These are phyloP conservation scores for Backusella parvicylindrica DNA, from an alignment of 192 early-diverging fungal genomes.

Conservation along the genomic window DNA sequence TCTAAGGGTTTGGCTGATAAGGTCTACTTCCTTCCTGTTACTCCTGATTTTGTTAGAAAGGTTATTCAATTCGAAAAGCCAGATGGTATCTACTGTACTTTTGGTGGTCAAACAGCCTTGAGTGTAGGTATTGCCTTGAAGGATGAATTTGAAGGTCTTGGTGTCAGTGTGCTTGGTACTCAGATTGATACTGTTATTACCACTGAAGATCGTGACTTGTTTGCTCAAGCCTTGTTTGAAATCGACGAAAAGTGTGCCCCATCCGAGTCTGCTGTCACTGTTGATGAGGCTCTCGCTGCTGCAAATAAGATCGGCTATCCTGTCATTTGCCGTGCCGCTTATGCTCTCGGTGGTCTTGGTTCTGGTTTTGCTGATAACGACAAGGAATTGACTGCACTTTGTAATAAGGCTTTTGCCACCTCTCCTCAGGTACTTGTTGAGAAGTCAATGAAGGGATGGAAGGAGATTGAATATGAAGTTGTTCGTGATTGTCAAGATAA, in stretches of 20 bases:
- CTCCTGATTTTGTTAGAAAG: conserved; percentile 91
- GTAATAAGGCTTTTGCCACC: conserved; percentile 84
- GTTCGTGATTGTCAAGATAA: conserved; percentile 94
- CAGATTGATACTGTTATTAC: conserved; percentile 95
- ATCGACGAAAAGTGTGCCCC: conserved; percentile 93
- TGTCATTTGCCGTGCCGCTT: conserved; percentile 94
- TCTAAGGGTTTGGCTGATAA: conserved; percentile 96
- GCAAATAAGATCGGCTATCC: conserved; percentile 91
- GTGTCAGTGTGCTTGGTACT: conserved; percentile 93
- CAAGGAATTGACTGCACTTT: conserved; percentile 74
- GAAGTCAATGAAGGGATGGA: conserved; percentile 99
- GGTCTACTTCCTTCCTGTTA: conserved; percentile 97
- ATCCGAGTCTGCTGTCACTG: conserved; percentile 74
- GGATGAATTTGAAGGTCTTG: conserved; percentile 86
- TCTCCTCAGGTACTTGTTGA: conserved; percentile 94
- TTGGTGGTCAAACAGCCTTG: conserved; percentile 98
- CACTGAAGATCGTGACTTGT: conserved; percentile 96
- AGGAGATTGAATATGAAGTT: conserved; percentile 99
- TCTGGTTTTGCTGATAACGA: conserved; percentile 95
- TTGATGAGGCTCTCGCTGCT: conserved; percentile 85
- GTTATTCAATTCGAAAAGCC: conserved; percentile 94
- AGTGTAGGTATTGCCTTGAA: conserved; percentile 94
- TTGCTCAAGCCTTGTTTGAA: conserved; percentile 81
- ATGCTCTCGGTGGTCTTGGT: conserved; percentile 93
- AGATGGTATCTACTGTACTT: conserved; percentile 97